Base-by-base conservation (phyloP, 2,329 filamentous ascomycete species). In the Fusarium sp. region DNA sequence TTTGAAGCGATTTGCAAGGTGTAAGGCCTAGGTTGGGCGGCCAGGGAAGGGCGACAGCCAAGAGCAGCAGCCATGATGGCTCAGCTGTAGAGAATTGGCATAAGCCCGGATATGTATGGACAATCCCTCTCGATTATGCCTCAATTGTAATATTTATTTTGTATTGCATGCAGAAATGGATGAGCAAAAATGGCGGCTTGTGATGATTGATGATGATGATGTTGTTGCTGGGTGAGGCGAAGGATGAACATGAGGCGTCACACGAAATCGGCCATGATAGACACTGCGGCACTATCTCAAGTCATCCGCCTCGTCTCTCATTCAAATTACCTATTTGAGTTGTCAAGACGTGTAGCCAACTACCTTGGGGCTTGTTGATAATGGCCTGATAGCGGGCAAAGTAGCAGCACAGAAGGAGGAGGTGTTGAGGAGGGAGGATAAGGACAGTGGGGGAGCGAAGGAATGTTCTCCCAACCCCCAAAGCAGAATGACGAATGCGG, bases 61-160 rank as follows among this genome's bases (percentile, higher is more conserved):
- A 53, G 56, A 65, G 15, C 18, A 51, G 63, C 54, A 43, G 58
- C 48, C 36, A 43, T 52, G 23, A 51, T 37, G 34, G 2, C 31
- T 12, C 31, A 61, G 60, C 40, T 43, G 53, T 41, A 5, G 44
- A 58, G 40, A 62, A 54, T 61, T 62, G 61, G 73, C 46, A 47
- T 62, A 57, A 63, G 68, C 68, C 62, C 39, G 61, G 66, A 50
- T 46, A 68, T 73, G 66, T 65, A 68, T 67, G 68, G 52, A 73
- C 60, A 67, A 71, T 62, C 61, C 67, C 71, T 66, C 63, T 74
- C 74, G 66, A 60, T 61, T 64, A 61, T 55, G 69, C 60, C 62
- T 73, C 68, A 66, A 74, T 61, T 76, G 73, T 75, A 76, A 72
- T 75, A 75, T 59, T 65, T 73, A 72, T 65, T 75, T 66, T 71